These are phyloP conservation scores for Chaetothyriales sp. DNA, from an alignment of 2,329 filamentous ascomycete species.

Conservation along the genomic window DNA sequence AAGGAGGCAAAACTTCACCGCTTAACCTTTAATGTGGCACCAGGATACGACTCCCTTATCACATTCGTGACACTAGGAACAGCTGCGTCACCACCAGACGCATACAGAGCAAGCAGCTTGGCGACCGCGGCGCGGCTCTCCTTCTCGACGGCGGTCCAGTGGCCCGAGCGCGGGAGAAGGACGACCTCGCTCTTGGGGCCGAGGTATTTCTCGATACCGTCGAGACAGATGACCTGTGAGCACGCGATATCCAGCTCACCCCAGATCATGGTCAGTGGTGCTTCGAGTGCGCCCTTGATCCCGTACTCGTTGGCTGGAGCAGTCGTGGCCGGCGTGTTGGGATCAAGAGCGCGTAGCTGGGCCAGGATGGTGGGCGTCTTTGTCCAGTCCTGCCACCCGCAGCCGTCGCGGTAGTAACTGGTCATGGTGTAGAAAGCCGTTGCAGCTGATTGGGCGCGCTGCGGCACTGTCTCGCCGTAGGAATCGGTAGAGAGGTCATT, in stretches of 20 bases:
- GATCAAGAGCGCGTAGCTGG: conserved; percentile 31
- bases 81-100: conserved; percentile 5
- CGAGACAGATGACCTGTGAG: conserved; percentile 33
- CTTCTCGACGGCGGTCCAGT: conserved; percentile 39
- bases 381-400: conserved; percentile 32
- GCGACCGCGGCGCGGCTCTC: conserved; percentile 29
- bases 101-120: conserved; percentile 15
- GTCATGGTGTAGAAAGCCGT: conserved; percentile 37
- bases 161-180: conserved; percentile 34
- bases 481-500: conserved; percentile 13
- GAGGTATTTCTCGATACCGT: conserved; percentile 39
- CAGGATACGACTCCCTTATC: conserved; percentile 13
- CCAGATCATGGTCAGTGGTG: conserved; percentile 39
- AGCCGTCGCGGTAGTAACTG: conserved; percentile 39
- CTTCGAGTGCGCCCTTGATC: conserved; percentile 33
- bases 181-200: conserved; percentile 35
- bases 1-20: conserved; percentile 9
- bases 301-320: conserved; percentile 26
- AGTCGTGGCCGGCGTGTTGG: conserved; percentile 10
- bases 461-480: conserved; percentile 29
- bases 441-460: conserved; percentile 24
- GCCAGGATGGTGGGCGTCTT: conserved; percentile 37
- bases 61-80: conserved; percentile 8
- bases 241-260: conserved; percentile 39
- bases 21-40: conserved; percentile 12